Base-by-base conservation (phyloP, 176 grass and related monocot species). In the Eleusine indica region DNA sequence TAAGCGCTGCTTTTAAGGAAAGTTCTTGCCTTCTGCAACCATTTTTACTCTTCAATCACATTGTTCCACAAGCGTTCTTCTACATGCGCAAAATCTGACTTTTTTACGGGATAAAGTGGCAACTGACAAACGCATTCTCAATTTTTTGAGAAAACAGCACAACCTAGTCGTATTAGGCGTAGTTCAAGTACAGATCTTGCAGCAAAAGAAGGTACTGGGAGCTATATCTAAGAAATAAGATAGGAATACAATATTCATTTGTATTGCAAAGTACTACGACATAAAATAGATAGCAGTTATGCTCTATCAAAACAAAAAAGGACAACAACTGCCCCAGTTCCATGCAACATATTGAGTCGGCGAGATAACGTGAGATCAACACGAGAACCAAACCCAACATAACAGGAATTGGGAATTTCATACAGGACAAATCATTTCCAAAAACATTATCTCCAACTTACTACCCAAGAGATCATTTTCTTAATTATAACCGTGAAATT, bases 31-130 rank as follows among this genome's bases (percentile, higher is more conserved):
- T 71, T 86, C 17, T 42, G 29, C 21, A 22, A 83, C 49, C 44
- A 80, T 83, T 86, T 79, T 22, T 30, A 77, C 57, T 68, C 51
- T 78, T 60, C 15, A 82, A 82, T 78, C 68, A 74, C 74, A 60
- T 60, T 42, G 66, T 83, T 79, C 69, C 47, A 3, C 13, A 83
- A 83, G 16, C 73, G 13, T 21, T 73, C 41, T 51, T 73, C 74
- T 78, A 68, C 48, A 61, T 77, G 54, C 40, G 10, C 75, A 79
- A 83, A 86, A 75, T 65, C 41, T 38, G 80, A 19, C 70, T 9
- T 35, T 83, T 86, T 90, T 79, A 90, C 40, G 74, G 22, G 68
- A 30, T 79, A 83, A 73, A 42, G 73, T 21, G 42, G 68, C 41
- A 79, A 82, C 74, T 52, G 12, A n/a, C 60, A 61, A 78, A 39